Conservation (phyloP, 495 filamentous ascomycete genomes). For the Daldinia caldariorum region DNA sequence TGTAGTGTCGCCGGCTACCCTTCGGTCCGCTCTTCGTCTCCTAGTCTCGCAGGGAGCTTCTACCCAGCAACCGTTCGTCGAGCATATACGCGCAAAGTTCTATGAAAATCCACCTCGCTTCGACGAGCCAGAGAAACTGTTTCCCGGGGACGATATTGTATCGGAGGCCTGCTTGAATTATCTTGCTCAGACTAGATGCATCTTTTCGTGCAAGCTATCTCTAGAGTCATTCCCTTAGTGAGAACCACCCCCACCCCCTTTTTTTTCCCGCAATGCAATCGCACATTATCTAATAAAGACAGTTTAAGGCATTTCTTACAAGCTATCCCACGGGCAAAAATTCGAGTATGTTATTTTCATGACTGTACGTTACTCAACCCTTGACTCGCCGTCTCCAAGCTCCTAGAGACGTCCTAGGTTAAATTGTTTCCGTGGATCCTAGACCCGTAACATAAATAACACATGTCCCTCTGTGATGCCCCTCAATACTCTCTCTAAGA, state of each 20-base stretch:
- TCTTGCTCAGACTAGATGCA: conserved; percentile 38
- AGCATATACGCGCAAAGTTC: conserved; percentile 34
- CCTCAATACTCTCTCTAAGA: background rate
- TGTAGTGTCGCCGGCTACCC: conserved; percentile 33
- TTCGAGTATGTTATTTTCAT: conserved; percentile 10
- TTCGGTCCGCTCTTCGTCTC: conserved; percentile 38
- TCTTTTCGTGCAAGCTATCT: conserved; percentile 40
- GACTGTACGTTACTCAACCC: background rate
- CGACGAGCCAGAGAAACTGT: conserved; percentile 19
- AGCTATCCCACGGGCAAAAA: conserved; percentile 19
- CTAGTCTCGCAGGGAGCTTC: conserved; percentile 38
- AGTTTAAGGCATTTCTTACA: conserved; percentile 32
- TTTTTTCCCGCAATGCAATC: background rate
- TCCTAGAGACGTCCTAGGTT: too few species aligned
- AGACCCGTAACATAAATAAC: background rate
- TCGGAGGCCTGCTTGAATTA: conserved; percentile 24
- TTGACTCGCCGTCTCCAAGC: background rate
- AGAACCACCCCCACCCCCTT: background rate
- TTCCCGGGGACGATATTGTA: conserved; percentile 23
- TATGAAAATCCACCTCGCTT: conserved; percentile 19
- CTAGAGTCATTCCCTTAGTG: conserved; percentile 42
- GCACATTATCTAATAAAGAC: background rate
- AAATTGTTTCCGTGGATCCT: background rate
- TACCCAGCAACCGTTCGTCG: conserved; percentile 40
- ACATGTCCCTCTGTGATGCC: background rate